These are phyloP conservation scores for Boletellus ananas DNA, from an alignment of 768 basidiomycete genomes.

Conservation along the genomic window DNA sequence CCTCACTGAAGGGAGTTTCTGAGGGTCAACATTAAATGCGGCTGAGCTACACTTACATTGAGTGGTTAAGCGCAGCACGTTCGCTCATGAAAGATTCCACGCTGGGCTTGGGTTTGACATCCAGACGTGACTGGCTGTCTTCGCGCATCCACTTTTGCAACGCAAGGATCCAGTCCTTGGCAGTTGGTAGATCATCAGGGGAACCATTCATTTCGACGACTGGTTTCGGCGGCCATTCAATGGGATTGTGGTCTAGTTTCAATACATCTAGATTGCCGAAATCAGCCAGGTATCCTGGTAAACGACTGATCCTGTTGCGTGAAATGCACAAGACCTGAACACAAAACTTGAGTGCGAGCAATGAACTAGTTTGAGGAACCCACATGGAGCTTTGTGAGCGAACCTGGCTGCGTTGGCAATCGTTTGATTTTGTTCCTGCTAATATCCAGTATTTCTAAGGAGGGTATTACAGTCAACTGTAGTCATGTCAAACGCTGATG, in stretches of 20 bases:
- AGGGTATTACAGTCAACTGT: constrained; percentile 79
- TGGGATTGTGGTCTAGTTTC: constrained; percentile 86
- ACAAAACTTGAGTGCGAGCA: neutral
- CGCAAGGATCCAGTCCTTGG: constrained; percentile 67
- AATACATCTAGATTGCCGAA: constrained; percentile 74
- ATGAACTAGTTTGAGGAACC: constrained; percentile 14
- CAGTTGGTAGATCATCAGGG: constrained; percentile 44
- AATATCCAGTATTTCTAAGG: constrained; percentile 91
- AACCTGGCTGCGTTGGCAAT: constrained; percentile 77
- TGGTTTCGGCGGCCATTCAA: constrained; percentile 83
- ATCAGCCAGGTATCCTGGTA: constrained; percentile 75
- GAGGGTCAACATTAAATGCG: neutral
- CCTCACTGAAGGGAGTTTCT: constrained; percentile 31
- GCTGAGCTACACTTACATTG: constrained; percentile 20
- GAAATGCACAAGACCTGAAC: constrained; percentile 79
- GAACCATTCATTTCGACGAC: constrained; percentile 46
- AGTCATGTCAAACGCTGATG: constrained; percentile 7
- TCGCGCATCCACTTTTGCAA: constrained; percentile 76
- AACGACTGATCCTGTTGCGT: constrained; percentile 74
- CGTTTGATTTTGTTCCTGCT: constrained; percentile 86
- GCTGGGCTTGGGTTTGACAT: constrained; percentile 33
- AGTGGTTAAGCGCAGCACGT: constrained; percentile 33
- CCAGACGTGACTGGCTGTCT: constrained; percentile 35
- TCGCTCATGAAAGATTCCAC: constrained; percentile 52
- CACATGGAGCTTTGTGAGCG: constrained; percentile 72